Conservation (phyloP, 345 rosid genomes). For the Syzygium grande region DNA sequence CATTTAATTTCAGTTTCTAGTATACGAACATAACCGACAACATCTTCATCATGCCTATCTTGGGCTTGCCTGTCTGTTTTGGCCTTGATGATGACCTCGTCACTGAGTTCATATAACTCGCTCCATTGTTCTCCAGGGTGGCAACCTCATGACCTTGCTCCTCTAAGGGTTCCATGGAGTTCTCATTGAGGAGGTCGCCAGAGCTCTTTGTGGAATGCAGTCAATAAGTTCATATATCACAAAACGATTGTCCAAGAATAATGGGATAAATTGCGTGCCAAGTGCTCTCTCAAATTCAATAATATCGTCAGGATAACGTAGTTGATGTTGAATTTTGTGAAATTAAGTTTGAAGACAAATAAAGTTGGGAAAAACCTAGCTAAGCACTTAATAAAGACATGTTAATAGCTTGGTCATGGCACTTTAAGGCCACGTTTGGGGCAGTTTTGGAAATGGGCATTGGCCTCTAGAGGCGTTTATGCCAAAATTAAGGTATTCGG, state of each 20-base stretch:
- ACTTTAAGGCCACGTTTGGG: neutral
- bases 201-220: constrained; percentile 22
- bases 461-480: neutral
- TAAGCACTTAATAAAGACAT: neutral
- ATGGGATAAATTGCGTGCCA: neutral
- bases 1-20: no score
- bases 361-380: neutral
- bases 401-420: neutral
- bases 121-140: constrained; percentile 59
- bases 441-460: neutral
- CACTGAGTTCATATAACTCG: constrained; percentile 11
- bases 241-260: neutral
- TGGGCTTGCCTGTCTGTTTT: constrained; percentile 58
- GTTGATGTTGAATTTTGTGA: neutral
- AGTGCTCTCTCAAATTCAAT: neutral
- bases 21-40: no score
- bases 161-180: constrained; percentile 3
- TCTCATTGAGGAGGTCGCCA: neutral
- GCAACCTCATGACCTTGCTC: constrained; percentile 41
- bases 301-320: neutral
- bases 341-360: neutral
- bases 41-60: constrained; percentile 52
- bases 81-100: constrained; percentile 43
- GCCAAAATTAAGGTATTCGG: neutral
- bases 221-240: neutral